Conservation (phyloP, 139 green algal species). For the Picochlorum sp. region DNA sequence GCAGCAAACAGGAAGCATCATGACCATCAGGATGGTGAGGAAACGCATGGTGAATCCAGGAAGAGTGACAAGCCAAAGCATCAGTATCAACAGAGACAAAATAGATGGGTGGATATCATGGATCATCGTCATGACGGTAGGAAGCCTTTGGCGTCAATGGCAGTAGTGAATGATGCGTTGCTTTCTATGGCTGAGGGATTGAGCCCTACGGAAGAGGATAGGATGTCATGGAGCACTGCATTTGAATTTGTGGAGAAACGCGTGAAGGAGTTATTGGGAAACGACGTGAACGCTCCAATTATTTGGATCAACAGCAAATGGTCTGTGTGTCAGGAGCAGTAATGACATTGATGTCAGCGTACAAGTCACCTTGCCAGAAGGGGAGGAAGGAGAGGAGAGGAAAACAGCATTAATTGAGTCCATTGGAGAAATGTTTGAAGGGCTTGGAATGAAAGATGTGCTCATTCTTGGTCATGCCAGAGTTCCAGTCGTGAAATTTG, state of each 20-base stretch:
- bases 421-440: constrained; percentile 44
- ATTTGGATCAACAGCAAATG: constrained; percentile 63
- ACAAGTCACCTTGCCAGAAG: constrained; percentile 28
- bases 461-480: constrained; percentile 57
- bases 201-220: constrained; percentile 38
- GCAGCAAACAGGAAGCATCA: no score
- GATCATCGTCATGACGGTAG: constrained; percentile 22
- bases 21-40: no score
- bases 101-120: constrained; percentile 22
- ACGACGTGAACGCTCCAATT: constrained; percentile 37
- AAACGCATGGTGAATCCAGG: not conserved
- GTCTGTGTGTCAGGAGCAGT: constrained; percentile 50
- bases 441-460: constrained; percentile 50
- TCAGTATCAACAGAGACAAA: not conserved
- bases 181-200: constrained; percentile 33
- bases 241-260: constrained; percentile 31
- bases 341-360: constrained; percentile 77
- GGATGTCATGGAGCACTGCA: constrained; percentile 21
- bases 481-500: constrained; percentile 82
- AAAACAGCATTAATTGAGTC: constrained; percentile 46
- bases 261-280: constrained; percentile 35
- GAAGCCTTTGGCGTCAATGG: constrained; percentile 25
- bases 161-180: constrained; percentile 34
- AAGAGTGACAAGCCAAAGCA: not conserved
- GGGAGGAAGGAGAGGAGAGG: constrained; percentile 9